Base-by-base conservation (phyloP, 2,329 filamentous ascomycete species). In the Leptographium lundbergii region DNA sequence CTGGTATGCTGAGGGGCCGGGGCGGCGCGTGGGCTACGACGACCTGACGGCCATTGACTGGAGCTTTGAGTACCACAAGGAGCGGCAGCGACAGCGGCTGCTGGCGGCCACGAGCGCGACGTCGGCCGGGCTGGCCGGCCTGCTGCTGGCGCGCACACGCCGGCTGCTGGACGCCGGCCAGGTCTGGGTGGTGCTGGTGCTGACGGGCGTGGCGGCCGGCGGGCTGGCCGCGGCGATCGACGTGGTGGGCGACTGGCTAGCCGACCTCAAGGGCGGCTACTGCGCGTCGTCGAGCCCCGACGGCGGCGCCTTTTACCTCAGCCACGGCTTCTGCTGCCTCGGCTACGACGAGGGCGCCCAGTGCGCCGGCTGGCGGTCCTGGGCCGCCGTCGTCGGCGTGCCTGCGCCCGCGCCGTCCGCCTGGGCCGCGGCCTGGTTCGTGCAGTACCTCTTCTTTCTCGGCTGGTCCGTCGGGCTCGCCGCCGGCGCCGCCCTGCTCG, bases 11-110 rank as follows among this genome's bases (percentile, higher is more conserved):
- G 92, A 96, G 71, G 91, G 90, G 0, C 91, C 89, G 0, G 91
- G 91, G 1, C 83, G 90, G 57, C 84, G 94, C 68, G 91, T 96
- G 45, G 92, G 89, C 58, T 99, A 99, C 74, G 92, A 96, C 68
- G 88, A 99, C 73, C 78, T 96, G 70, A 96, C 92, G 19, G 92
- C 94, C 60, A 99, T 99, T 70, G 94, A 99, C 75, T 99, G 94
- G 94, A 97, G 97, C 69, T 97, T 96, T 67, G 94, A 99, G 72
- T 96, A 97, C 69, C 94, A 89, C 57, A 96, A 96, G 71, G 94
- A 99, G 74, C 84, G 94, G 24, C 90, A 95, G 71, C 84, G 94
- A 27, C 75, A 95, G 67, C 83, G 90, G n/a, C 81, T 87, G 34
- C 76, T 99, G 24, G 81, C 84, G 59, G 82, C 87, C 0, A 82